Evolutionary conservation across 2,329 filamentous ascomycete genomes (phyloP).

Genomic region (Colletotrichum salicis): DNA sequence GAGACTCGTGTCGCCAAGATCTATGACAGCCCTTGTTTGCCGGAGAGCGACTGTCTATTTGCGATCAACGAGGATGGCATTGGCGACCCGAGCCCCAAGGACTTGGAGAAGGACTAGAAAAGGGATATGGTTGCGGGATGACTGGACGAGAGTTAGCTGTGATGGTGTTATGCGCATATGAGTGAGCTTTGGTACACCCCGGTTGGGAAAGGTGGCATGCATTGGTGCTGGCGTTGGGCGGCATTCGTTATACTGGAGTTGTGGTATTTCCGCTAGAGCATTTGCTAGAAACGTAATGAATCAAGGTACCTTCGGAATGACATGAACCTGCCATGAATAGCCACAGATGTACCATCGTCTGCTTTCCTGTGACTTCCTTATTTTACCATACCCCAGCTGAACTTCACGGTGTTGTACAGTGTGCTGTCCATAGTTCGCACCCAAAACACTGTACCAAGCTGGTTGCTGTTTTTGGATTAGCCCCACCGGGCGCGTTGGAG

Average conservation of each 20-base stretch:
- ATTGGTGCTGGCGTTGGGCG: conserved; percentile 46
- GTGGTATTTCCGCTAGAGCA: conserved; percentile 10
- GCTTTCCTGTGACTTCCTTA: neutral
- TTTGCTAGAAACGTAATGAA: conserved; percentile 2
- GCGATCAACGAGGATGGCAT: conserved; percentile 98
- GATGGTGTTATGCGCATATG: conserved; percentile 24
- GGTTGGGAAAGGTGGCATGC: conserved; percentile 33
- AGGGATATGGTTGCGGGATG: neutral
- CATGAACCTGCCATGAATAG: neutral
- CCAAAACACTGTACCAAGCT: conserved; percentile 41
- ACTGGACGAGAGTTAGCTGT: neutral
- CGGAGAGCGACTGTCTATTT: conserved; percentile 96
- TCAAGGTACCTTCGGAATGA: too few relatives aligned
- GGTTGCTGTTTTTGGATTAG: conserved; percentile 50
- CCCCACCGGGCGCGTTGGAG: conserved; percentile 30
- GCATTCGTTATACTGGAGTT: conserved; percentile 9
- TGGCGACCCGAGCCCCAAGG: conserved; percentile 94
- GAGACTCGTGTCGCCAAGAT: conserved; percentile 99
- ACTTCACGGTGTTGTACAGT: neutral
- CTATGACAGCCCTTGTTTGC: conserved; percentile 96
- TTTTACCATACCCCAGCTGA: neutral
- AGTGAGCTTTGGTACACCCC: conserved; percentile 12
- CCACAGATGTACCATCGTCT: neutral
- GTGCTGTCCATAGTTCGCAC: too few relatives aligned
- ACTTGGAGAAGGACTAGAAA: conserved; percentile 81